phyloP scores from a whole-genome alignment of 164 flowering plant genomes.

The Nelumbo lutea region DNA sequence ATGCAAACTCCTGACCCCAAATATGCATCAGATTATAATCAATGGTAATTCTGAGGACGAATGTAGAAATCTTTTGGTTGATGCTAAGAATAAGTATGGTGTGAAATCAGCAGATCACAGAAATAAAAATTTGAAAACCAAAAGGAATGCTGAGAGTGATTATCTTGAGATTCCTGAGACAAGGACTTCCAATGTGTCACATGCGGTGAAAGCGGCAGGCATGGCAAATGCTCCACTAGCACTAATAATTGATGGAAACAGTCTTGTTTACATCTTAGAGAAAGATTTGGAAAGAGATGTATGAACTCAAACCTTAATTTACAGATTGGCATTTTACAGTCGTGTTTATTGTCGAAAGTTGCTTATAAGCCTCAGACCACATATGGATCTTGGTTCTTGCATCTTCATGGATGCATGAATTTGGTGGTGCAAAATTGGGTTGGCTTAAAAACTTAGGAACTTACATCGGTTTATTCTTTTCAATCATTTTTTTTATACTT shows the following conservation, averaged over 20 bases:
- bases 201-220: slow-evolving; percentile 29
- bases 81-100: slow-evolving; percentile 58
- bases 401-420: background rate
- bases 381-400: background rate
- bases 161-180: slow-evolving; percentile 34
- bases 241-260: slow-evolving; percentile 87
- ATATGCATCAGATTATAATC: slow-evolving; percentile 76
- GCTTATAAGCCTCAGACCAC: background rate
- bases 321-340: slow-evolving; percentile 1
- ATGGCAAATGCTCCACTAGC: slow-evolving; percentile 40
- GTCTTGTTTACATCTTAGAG: slow-evolving; percentile 85
- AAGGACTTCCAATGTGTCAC: slow-evolving; percentile 21
- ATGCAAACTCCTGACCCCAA: slow-evolving; percentile 67
- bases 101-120: slow-evolving; percentile 32
- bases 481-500: background rate
- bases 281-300: slow-evolving; percentile 81
- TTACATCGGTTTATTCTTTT: background rate
- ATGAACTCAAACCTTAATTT: slow-evolving; percentile 16
- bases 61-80: slow-evolving; percentile 62
- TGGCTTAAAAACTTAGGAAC: background rate
- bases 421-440: background rate
- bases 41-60: slow-evolving; percentile 78
- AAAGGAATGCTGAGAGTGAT: slow-evolving; percentile 28
- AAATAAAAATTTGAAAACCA: slow-evolving; percentile 24
- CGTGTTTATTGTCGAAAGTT: background rate